A percentile compares a stretch with the other conserved stretches of the same genome.
Evolutionary conservation across 164 flowering plant genomes (phyloP).

Genomic region (Dillenia turbinata): DNA sequence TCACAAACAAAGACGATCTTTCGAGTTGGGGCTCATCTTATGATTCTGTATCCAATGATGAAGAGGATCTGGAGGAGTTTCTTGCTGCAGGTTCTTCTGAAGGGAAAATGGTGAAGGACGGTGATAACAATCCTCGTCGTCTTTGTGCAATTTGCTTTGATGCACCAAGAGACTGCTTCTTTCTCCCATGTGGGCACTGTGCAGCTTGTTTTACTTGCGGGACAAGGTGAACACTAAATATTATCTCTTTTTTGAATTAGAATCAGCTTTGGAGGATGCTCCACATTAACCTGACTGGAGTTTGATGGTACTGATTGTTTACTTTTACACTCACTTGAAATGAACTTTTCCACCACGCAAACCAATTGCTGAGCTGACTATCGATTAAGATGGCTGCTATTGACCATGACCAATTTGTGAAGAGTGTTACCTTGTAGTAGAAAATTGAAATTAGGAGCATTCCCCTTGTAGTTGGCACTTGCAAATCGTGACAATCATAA

Average conservation of each 20-base stretch:
- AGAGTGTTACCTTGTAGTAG: too few relatives aligned
- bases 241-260: not conserved
- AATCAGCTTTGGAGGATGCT: too few relatives aligned
- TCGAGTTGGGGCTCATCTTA: constrained; percentile 77
- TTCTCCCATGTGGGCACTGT: constrained; percentile 91
- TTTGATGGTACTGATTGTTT: too few relatives aligned
- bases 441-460: too few relatives aligned
- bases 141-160: constrained; percentile 84
- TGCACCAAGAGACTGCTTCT: constrained; percentile 87
- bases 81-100: constrained; percentile 23
- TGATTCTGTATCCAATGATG: constrained; percentile 61
- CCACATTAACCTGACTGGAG: too few relatives aligned
- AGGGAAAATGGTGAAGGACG: constrained; percentile 36
- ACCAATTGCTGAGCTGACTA: too few relatives aligned
- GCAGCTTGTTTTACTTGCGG: constrained; percentile 85
- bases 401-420: too few relatives aligned
- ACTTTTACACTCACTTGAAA: too few relatives aligned
- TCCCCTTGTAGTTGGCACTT: too few relatives aligned
- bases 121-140: constrained; percentile 41
- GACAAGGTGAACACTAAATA: constrained; percentile 40
- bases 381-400: too few relatives aligned
- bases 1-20: constrained; percentile 54
- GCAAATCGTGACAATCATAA: too few relatives aligned
- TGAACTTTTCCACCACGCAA: too few relatives aligned
- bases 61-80: constrained; percentile 43